Percentiles rank a stretch among this genome's conserved stretches.
Conservation (phyloP, 2,329 filamentous ascomycete genomes). For the Emergomyces orientalis region DNA sequence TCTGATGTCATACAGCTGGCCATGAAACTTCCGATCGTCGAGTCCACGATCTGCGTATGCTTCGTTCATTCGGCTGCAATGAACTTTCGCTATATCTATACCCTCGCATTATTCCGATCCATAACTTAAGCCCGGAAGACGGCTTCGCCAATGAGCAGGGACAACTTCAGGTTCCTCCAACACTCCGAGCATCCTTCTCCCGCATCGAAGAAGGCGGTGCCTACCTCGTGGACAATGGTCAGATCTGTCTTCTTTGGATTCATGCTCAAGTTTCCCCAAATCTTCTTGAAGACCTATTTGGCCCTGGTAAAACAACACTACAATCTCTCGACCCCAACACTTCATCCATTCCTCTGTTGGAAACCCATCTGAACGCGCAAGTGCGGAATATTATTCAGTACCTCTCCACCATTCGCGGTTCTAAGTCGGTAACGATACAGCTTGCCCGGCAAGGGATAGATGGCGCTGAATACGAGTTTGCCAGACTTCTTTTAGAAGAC, state of each 20-base stretch:
- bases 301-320: slow-evolving; percentile 60
- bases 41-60: slow-evolving; percentile 82
- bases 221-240: slow-evolving; percentile 92
- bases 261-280: slow-evolving; percentile 89
- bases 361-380: slow-evolving; percentile 90
- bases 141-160: slow-evolving; percentile 91
- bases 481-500: slow-evolving; percentile 80
- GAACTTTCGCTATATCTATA: slow-evolving; percentile 91
- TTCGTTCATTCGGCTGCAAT: slow-evolving; percentile 74
- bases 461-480: slow-evolving; percentile 94
- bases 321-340: slow-evolving; percentile 72
- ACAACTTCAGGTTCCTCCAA: slow-evolving; percentile 72
- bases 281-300: slow-evolving; percentile 81
- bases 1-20: slow-evolving; percentile 46
- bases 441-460: slow-evolving; percentile 87
- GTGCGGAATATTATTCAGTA: slow-evolving; percentile 90
- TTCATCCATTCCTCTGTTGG: slow-evolving; percentile 68
- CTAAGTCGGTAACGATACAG: slow-evolving; percentile 81
- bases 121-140: slow-evolving; percentile 78
- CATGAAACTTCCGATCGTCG: slow-evolving; percentile 83
- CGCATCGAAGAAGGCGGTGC: slow-evolving; percentile 86
- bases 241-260: slow-evolving; percentile 84
- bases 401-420: slow-evolving; percentile 66
- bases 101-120: slow-evolving; percentile 82
- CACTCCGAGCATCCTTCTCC: slow-evolving; percentile 73